These are phyloP conservation scores for Ogataea sp. DNA, from an alignment of 805 yeast genomes.

Conservation along the genomic window DNA sequence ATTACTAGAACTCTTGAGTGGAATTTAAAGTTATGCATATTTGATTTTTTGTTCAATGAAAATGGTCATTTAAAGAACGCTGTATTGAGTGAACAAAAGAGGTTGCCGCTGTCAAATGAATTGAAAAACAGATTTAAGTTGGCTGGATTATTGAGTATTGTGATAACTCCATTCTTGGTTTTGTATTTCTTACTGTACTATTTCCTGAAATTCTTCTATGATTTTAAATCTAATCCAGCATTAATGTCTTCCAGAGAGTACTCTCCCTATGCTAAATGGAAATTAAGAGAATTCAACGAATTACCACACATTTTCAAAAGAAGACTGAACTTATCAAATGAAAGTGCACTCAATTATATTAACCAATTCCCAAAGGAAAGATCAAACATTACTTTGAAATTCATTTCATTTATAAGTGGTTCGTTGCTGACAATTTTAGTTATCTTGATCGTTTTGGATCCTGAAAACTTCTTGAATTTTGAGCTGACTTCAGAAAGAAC, in stretches of 20 bases:
- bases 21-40: constrained; percentile 83
- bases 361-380: constrained; percentile 88
- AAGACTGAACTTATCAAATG: constrained; percentile 68
- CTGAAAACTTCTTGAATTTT: constrained; percentile 84
- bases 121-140: constrained; percentile 72
- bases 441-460: constrained; percentile 68
- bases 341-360: constrained; percentile 74
- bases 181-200: constrained; percentile 74
- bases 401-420: constrained; percentile 71
- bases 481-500: constrained; percentile 79
- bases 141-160: constrained; percentile 78
- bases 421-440: constrained; percentile 87
- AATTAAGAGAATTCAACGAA: constrained; percentile 88
- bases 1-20: constrained; percentile 89
- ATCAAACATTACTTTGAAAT: constrained; percentile 45
- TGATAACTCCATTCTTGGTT: constrained; percentile 81
- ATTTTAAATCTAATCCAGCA: constrained; percentile 82
- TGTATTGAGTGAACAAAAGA: constrained; percentile 62
- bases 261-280: constrained; percentile 94
- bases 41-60: constrained; percentile 77
- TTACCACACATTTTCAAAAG: constrained; percentile 80
- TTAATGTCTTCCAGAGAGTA: constrained; percentile 78
- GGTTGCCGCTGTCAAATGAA: constrained; percentile 60
- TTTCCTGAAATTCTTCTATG: constrained; percentile 88
- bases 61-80: constrained; percentile 73